Evolutionary conservation across 345 rosid genomes (phyloP), one percentile per base, ranked within the genome.

Genomic region (Aquilaria yunnanensis): DNA sequence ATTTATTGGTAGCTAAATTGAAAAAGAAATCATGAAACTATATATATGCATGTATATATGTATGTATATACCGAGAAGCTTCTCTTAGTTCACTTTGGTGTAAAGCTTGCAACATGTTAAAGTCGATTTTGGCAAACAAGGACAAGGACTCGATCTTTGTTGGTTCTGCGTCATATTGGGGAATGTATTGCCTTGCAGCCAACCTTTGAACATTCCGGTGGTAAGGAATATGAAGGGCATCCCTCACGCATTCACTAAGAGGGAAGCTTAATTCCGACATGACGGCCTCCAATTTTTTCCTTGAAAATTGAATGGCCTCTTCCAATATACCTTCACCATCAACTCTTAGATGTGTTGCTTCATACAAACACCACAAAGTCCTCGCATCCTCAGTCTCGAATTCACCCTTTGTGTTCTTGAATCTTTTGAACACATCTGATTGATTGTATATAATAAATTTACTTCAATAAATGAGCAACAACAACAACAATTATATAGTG

Each of bases 401-500:
- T 14, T 37, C 47, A 23, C 75, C 79, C 33, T 57, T 11, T 0
- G 32, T 12, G 16, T 70, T 66, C 66, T 57, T 72, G 68, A 72
- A 79, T 23, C 69, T 75, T 29, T 67, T 59, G 60, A 78, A 78
- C 9, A 57, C 54, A 16, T 75, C 77, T 78, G 71, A 32, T 30
- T 16, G 23, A 32, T 37, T 34, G 41, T 6, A 34, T 16, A 16
- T 16, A 16, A 16, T 3, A 34, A 34, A 34, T 34, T 34, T 3
- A 3, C 41, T 3, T 34, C 3, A 34, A 34, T 6, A 34, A 34
- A 34, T 34, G 5, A 34, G 3, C 8, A 52, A n/a, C 31, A 7
- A 14, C 56, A 52, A 14, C 14, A 2, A 14, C 5, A 1, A 2
- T 52, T 14, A 5, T n/a, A 16, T 3, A 14, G 9, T 1, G 16